These are phyloP conservation scores for Wallacemonas sp. DNA, from an alignment of 208 protist genomes.

Conservation along the genomic window DNA sequence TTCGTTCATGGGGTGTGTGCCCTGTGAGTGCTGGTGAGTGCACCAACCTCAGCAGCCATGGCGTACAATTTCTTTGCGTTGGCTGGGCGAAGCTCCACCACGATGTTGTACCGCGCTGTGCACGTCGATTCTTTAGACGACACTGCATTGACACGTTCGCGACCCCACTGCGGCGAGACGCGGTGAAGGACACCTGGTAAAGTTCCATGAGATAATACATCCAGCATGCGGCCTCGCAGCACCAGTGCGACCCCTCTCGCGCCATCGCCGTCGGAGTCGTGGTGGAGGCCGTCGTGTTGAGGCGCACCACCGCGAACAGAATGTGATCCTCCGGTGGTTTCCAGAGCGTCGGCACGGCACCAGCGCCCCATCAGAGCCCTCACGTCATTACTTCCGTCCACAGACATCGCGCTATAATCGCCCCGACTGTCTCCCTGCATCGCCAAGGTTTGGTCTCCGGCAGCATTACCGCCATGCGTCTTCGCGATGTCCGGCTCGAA, in stretches of 20 bases:
- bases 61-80: conserved; percentile 29
- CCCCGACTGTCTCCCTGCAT: not conserved
- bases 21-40: no score
- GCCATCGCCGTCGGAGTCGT: not conserved
- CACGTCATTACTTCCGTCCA: not conserved
- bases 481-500: conserved; percentile 15
- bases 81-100: conserved; percentile 70
- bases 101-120: conserved; percentile 50
- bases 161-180: conserved; percentile 58
- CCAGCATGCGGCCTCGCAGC: conserved; percentile 43
- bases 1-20: no score
- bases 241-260: conserved; percentile 28
- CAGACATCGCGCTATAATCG: not conserved
- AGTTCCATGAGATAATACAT: conserved; percentile 31
- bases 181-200: conserved; percentile 60
- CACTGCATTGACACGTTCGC: no score
- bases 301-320: not conserved
- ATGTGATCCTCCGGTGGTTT: no score
- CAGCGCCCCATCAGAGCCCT: not conserved
- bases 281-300: conserved; percentile 15
- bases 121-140: not conserved
- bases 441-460: not conserved
- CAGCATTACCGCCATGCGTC: no score
- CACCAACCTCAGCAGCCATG: no score
- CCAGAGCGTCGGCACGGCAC: not conserved